Evolutionary conservation across 805 yeast species (phyloP), one percentile per base, ranked within the genome.

Genomic region (Starmera amethionina): DNA sequence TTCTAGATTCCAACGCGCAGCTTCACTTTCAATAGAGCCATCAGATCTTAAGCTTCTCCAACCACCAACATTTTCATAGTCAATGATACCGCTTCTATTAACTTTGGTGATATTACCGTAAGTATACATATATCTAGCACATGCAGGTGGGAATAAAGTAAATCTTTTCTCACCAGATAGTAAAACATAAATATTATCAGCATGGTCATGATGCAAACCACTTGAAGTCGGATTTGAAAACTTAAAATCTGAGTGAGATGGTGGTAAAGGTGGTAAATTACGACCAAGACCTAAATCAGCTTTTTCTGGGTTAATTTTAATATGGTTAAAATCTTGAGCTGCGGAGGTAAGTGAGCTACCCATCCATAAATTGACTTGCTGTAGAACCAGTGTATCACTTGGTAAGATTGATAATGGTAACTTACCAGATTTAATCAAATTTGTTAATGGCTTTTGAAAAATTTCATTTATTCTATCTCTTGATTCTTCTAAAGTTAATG

Each of bases 131-230:
- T 69, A 68, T 2, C 56, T 56, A 0, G 81, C 86, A 50, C 77
- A 83, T 22, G 62, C 61, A 1, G 93, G 90, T 5, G 79, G 64
- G 51, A 70, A 80, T 6, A 82, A 49, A 0, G 89, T 81, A 55
- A 82, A 82, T 44, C 88, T 55, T 50, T 82, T 82, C 8, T 49
- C 52, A 0, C 90, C 93, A 25, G 67, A 59, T 1, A 76, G 52
- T 2, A 82, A 73, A 5, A 82, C 64, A 53, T 82, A 82, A 30
- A 82, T 60, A 50, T 82, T 82, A 52, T 82, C 89, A 2, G 89
- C 85, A 58, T 82, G 89, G 54, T 82, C 90, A 54, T 82, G 90
- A 49, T 82, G 90, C 11, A 82, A 59, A 0, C 90, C 90, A 2
- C 88, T 79, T 0, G 87, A 79, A 22, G 27, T 22, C 7, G 27